Evolutionary conservation across 2,329 filamentous ascomycete species (phyloP).

Genomic region (Beauveria pseudobassiana): DNA sequence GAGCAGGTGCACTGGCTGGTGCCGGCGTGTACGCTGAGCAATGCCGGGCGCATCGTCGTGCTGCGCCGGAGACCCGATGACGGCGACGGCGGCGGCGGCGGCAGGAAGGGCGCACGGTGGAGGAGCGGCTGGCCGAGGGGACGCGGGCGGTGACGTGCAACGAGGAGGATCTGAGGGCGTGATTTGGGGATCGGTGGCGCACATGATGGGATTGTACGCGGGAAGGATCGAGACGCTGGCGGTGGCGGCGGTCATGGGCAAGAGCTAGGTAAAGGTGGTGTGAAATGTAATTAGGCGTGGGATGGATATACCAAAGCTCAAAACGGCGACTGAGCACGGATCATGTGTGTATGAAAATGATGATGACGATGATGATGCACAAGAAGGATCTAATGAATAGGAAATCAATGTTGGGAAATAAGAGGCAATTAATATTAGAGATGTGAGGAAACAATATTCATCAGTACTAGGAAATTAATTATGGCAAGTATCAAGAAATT

Average conservation of each 20-base stretch:
- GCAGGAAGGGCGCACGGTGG: slow-evolving; percentile 32
- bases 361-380: not conserved
- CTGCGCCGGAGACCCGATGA: slow-evolving; percentile 41
- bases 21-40: slow-evolving; percentile 58
- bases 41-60: slow-evolving; percentile 62
- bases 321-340: not conserved
- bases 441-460: too few species aligned
- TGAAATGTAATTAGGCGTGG: too few species aligned
- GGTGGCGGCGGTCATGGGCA: slow-evolving; percentile 41
- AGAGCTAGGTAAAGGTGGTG: not conserved
- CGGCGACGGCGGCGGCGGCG: slow-evolving; percentile 17
- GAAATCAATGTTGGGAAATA: not conserved
- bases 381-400: not conserved
- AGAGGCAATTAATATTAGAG: too few species aligned
- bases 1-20: slow-evolving; percentile 51
- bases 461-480: too few species aligned
- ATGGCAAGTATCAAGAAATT: too few species aligned
- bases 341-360: not conserved
- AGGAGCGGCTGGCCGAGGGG: slow-evolving; percentile 46
- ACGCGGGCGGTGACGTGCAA: slow-evolving; percentile 61
- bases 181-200: slow-evolving; percentile 71
- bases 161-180: slow-evolving; percentile 62
- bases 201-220: slow-evolving; percentile 73
- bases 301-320: not conserved
- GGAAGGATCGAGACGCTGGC: slow-evolving; percentile 64